Conservation (phyloP, 805 yeast genomes). For the Cyberlindnera subsufficiens region DNA sequence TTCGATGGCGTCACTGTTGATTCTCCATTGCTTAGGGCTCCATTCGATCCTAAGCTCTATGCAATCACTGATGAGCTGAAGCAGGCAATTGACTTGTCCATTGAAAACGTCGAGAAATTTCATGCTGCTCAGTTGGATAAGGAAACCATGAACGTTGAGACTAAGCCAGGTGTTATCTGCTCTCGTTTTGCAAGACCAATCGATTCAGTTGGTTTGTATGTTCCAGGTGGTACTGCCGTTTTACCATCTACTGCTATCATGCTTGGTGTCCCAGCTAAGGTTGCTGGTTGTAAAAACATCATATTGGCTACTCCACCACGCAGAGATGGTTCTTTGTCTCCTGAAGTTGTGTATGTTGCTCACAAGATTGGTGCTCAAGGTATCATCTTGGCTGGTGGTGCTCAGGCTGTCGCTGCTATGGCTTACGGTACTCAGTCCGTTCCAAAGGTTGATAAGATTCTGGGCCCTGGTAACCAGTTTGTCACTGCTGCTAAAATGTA, state of each 20-base stretch:
- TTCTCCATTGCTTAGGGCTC: slow-evolving; percentile 78
- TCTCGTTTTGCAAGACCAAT: slow-evolving; percentile 94
- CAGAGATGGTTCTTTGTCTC: slow-evolving; percentile 85
- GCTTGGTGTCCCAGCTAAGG: slow-evolving; percentile 98
- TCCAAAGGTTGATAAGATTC: slow-evolving; percentile 91
- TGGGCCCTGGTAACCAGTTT: slow-evolving; percentile 99
- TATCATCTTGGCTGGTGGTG: slow-evolving; percentile 97
- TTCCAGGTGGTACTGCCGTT: slow-evolving; percentile 99
- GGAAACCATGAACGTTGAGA: slow-evolving; percentile 76
- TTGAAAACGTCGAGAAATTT: slow-evolving; percentile 83
- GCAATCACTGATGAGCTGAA: slow-evolving; percentile 66
- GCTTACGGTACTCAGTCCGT: slow-evolving; percentile 95
- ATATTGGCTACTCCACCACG: slow-evolving; percentile 95
- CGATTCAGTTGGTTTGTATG: slow-evolving; percentile 89
- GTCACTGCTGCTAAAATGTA: slow-evolving; percentile 99
- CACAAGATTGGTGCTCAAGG: slow-evolving; percentile 88
- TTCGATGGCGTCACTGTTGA: slow-evolving; percentile 78
- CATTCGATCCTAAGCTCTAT: slow-evolving; percentile 78
- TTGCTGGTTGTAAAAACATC: slow-evolving; percentile 93
- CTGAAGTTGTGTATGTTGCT: slow-evolving; percentile 97
- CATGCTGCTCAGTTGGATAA: slow-evolving; percentile 87
- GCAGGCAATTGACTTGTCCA: slow-evolving; percentile 83
- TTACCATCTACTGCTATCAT: slow-evolving; percentile 96
- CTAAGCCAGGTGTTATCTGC: slow-evolving; percentile 90
- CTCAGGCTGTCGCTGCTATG: slow-evolving; percentile 98